Conservation (phyloP, 2,329 filamentous ascomycete species). For the Colletotrichum tanaceti region DNA sequence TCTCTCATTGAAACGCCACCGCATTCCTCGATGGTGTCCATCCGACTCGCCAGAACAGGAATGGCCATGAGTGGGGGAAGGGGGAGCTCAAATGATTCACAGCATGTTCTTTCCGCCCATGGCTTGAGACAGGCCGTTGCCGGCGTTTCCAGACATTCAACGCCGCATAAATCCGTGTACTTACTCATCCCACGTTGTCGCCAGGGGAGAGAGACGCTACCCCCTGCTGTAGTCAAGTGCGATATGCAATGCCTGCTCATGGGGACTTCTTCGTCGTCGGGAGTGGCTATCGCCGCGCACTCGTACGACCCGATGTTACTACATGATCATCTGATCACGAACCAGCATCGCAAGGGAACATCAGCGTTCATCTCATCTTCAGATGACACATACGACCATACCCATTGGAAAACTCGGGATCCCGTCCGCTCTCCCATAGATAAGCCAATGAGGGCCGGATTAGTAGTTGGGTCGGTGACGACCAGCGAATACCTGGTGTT, state of each 20-base stretch:
- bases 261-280: not conserved
- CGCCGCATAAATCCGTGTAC: not conserved
- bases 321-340: no score
- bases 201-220: not conserved
- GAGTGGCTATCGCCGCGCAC: not conserved
- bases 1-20: not conserved
- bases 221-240: not conserved
- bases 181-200: not conserved
- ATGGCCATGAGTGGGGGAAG: no score
- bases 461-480: no score
- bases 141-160: not conserved
- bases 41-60: not conserved
- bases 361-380: rapidly evolving
- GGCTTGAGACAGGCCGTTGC: not conserved
- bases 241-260: not conserved
- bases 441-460: no score
- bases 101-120: not conserved
- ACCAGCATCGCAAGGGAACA: no score
- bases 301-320: no score
- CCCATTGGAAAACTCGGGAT: no score
- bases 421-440: no score
- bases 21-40: not conserved
- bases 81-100: not conserved
- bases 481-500: no score
- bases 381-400: no score